A percentile compares a stretch with the other conserved stretches of the same genome.
These are phyloP conservation scores for Colletotrichum eremochloae DNA, from an alignment of 2,329 filamentous ascomycete species.

Conservation along the genomic window DNA sequence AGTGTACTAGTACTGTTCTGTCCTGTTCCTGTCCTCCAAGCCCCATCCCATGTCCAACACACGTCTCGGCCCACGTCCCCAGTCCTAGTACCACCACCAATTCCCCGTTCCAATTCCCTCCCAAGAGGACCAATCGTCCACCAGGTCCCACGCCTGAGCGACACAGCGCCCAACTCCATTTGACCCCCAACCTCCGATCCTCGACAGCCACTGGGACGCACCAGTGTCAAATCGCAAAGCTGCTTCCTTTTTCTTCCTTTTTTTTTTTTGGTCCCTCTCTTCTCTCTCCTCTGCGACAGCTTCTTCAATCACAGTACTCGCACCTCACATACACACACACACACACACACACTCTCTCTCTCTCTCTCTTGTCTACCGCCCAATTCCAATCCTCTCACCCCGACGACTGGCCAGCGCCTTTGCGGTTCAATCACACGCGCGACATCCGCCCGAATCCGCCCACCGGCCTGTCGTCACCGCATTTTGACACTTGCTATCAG, in stretches of 20 bases:
- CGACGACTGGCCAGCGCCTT: constrained; percentile 10
- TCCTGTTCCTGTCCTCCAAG: constrained; percentile 3
- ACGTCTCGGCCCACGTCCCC: constrained; percentile 18
- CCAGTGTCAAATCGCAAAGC: constrained; percentile 35
- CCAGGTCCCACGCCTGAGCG: constrained; percentile 10
- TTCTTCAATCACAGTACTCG: neutral
- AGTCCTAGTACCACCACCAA: constrained; percentile 4
- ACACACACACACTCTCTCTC: constrained; percentile 19
- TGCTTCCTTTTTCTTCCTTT: constrained; percentile 23
- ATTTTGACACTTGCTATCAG: neutral
- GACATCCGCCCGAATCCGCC: constrained; percentile 1
- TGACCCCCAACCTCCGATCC: constrained; percentile 41
- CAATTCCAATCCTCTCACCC: neutral
- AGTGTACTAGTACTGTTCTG: neutral
- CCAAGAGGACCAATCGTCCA: neutral
- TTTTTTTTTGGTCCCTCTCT: neutral
- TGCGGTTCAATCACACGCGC: constrained; percentile 18
- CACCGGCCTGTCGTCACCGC: constrained; percentile 1
- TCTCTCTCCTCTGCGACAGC: constrained; percentile 20
- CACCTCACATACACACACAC: constrained; percentile 12
- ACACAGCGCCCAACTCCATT: constrained; percentile 29
- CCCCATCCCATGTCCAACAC: constrained; percentile 2
- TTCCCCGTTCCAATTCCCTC: neutral
- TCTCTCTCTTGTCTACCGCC: neutral
- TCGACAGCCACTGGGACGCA: constrained; percentile 27